Conservation (phyloP, 148 eudicot species). For the Heliosperma pusillum region DNA sequence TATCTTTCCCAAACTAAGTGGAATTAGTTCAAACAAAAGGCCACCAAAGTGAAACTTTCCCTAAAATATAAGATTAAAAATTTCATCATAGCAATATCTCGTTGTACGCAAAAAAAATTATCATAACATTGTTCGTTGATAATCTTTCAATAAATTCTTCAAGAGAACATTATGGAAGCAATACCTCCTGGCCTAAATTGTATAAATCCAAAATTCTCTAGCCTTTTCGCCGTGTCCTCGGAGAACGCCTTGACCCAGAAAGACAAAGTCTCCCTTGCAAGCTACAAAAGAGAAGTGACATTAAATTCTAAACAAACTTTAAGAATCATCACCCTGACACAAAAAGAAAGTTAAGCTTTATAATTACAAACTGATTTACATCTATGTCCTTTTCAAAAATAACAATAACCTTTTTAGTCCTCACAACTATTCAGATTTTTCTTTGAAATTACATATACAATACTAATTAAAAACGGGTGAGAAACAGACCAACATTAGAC, state of each 20-base stretch:
- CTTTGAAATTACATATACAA: background rate
- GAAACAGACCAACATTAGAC: background rate
- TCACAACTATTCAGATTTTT: background rate
- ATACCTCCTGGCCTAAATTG: constrained; percentile 99
- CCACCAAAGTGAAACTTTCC: background rate
- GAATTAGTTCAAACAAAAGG: background rate
- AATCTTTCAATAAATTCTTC: background rate
- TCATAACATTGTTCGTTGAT: background rate
- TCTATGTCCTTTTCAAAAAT: background rate
- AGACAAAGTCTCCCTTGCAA: constrained; percentile 92
- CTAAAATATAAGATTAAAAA: background rate
- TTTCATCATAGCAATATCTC: background rate
- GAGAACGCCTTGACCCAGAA: constrained; percentile 99
- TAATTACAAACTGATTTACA: background rate
- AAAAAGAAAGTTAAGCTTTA: background rate
- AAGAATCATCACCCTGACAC: background rate
- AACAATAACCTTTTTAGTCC: background rate
- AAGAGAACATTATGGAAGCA: constrained; percentile 4
- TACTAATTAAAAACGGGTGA: background rate
- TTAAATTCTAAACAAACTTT: background rate
- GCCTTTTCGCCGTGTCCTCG: constrained; percentile 96
- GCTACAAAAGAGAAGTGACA: constrained; percentile 42
- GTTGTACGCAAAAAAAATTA: background rate
- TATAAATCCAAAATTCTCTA: constrained; percentile 95
- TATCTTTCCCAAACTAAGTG: background rate